A percentile compares a stretch with the other conserved stretches of the same genome.
These are phyloP conservation scores for Periconia sp. DNA, from an alignment of 2,329 filamentous ascomycete species.

Conservation along the genomic window DNA sequence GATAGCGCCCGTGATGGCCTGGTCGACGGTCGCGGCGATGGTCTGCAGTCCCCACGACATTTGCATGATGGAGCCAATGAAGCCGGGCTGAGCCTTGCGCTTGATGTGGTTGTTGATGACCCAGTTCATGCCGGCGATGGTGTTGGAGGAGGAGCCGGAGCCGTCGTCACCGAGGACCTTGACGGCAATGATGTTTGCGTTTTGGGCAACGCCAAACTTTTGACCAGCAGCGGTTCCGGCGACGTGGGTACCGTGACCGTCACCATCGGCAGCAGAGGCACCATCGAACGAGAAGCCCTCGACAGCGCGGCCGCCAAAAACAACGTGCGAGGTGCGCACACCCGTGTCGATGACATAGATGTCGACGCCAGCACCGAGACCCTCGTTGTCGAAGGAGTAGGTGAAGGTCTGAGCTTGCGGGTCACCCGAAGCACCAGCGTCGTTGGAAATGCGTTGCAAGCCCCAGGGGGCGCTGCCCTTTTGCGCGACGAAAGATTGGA, in stretches of 20 bases:
- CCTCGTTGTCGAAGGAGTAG: constrained; percentile 43
- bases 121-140: constrained; percentile 54
- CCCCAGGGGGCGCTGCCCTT: constrained; percentile 49
- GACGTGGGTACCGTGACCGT: constrained; percentile 54
- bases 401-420: constrained; percentile 40
- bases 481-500: constrained; percentile 31
- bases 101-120: constrained; percentile 49
- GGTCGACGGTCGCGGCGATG: constrained; percentile 37
- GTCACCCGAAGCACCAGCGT: constrained; percentile 34
- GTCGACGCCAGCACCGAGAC: constrained; percentile 47
- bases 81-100: constrained; percentile 41
- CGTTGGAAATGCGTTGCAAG: constrained; percentile 48
- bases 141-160: constrained; percentile 49
- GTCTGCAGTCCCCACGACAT: constrained; percentile 48
- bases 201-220: constrained; percentile 51
- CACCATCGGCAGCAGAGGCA: constrained; percentile 40
- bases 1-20: constrained; percentile 38
- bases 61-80: constrained; percentile 51
- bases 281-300: constrained; percentile 45
- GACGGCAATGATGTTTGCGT: constrained; percentile 53
- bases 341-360: constrained; percentile 55
- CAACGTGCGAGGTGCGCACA: constrained; percentile 48
- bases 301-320: constrained; percentile 48
- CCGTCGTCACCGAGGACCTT: constrained; percentile 53
- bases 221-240: constrained; percentile 49